Base-by-base conservation (phyloP, 306 rosid genomes). In the Chamaecrista fasciculata region DNA sequence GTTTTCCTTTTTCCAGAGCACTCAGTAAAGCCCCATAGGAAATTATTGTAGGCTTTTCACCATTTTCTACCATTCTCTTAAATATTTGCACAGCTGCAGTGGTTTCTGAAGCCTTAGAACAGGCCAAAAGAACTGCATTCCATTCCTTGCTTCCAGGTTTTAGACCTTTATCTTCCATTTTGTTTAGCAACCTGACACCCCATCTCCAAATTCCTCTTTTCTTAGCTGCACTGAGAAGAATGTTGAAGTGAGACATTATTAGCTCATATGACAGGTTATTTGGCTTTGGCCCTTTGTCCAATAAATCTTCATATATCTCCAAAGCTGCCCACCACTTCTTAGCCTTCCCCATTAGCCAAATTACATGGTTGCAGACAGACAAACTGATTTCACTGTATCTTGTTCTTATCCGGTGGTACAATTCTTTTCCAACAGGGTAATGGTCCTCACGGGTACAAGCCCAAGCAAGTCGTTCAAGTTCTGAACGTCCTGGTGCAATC, bases 251-350 rank as follows among this genome's bases (percentile, higher is more conserved):
- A 64, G 99, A 88, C 31, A 85, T 76, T 36, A 91, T 48, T 60
- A 94, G 75, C 77, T 94, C 99, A 67, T 89, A 75, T 1, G 99
- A 94, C 86, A 91, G 20, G 65, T 91, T 88, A 76, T 91, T 94
- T 28, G 99, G 97, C 72, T 78, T 77, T 19, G 99, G 99, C 48
- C 99, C 99, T 70, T 78, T 91, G 82, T 94, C 99, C 80, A 91
- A 76, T 73, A 94, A 80, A 75, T 91, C 96, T 82, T 94, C 97
- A 40, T 91, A 91, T 50, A 94, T 59, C 86, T 87, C 99, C 78
- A 94, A 73, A 61, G 99, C 99, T 39, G 89, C 91, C 99, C 99
- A 94, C 97, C 99, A 94, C 58, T 85, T 91, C 85, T 85, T 94
- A 8, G 97, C 91, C 80, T 88, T 90, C 53, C 97, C 99, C 95